Evolutionary conservation across 768 basidiomycete species (phyloP).

Genomic region (Lyophyllum decastes): DNA sequence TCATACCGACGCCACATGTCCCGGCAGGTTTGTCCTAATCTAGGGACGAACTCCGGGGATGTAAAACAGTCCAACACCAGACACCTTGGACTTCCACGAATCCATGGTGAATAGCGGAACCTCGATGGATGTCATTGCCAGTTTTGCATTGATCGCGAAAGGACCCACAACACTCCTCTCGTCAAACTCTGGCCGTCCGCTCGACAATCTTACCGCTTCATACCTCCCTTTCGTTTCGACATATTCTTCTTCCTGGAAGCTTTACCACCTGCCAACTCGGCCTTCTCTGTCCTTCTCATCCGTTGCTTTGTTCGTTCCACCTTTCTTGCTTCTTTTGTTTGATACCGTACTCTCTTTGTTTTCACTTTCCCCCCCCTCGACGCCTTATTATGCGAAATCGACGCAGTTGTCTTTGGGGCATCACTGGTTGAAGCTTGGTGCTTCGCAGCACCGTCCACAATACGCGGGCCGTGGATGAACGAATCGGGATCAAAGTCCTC

Average conservation of each 20-base stretch:
- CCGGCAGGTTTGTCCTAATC: background rate
- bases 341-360: constrained; percentile 58
- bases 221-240: constrained; percentile 21
- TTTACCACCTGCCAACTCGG: constrained; percentile 69
- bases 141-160: background rate
- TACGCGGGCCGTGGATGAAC: constrained; percentile 50
- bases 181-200: background rate
- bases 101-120: background rate
- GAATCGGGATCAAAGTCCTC: constrained; percentile 86
- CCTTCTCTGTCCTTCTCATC: constrained; percentile 68
- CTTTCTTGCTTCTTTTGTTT: constrained; percentile 69
- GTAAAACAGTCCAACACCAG: background rate
- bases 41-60: background rate
- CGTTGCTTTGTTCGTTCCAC: constrained; percentile 64
- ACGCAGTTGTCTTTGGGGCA: background rate
- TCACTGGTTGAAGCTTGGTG: background rate
- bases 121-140: background rate
- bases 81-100: background rate
- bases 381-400: constrained; percentile 4
- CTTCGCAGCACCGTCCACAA: background rate
- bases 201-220: constrained; percentile 14
- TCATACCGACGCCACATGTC: constrained; percentile 5
- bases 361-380: constrained; percentile 29
- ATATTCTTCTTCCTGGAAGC: constrained; percentile 41
- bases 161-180: background rate